Evolutionary conservation across 1,139 yeast genomes (phyloP).

Genomic region (Yamadazyma buinensis): DNA sequence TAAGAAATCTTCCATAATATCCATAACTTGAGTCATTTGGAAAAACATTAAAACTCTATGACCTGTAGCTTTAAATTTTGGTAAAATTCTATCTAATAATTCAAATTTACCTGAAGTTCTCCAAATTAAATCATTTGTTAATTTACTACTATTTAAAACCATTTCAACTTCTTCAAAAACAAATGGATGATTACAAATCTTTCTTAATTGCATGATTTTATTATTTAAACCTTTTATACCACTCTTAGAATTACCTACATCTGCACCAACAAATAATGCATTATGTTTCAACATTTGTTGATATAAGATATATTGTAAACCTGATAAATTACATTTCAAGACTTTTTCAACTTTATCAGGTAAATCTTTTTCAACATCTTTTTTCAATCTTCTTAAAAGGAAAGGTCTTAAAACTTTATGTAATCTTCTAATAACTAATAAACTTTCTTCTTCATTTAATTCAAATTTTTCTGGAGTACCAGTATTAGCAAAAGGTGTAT

Average conservation of each 20-base stretch:
- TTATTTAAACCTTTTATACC: constrained; percentile 84
- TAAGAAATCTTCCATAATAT: constrained; percentile 82
- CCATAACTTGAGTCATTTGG: constrained; percentile 89
- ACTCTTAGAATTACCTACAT: constrained; percentile 39
- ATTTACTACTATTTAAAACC: constrained; percentile 70
- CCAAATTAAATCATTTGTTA: constrained; percentile 72
- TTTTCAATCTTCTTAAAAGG: constrained; percentile 87
- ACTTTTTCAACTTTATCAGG: constrained; percentile 96
- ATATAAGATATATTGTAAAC: constrained; percentile 75
- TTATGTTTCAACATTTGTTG: constrained; percentile 74
- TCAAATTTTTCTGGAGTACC: constrained; percentile 80
- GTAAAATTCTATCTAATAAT: constrained; percentile 66
- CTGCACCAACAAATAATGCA: constrained; percentile 55
- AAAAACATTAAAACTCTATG: constrained; percentile 79
- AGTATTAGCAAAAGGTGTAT: constrained; percentile 79
- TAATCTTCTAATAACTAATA: constrained; percentile 88
- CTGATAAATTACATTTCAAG: constrained; percentile 89
- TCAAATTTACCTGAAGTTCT: constrained; percentile 78
- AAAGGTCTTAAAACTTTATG: constrained; percentile 96
- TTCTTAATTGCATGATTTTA: constrained; percentile 92
- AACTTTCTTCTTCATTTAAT: constrained; percentile 86
- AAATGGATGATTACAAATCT: constrained; percentile 96
- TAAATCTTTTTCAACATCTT: constrained; percentile 94
- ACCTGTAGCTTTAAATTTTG: constrained; percentile 70
- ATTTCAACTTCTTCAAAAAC: constrained; percentile 94